Percentiles rank a stretch among this genome's conserved stretches.
Conservation (phyloP, 306 rosid species). For the Arachis stenosperma region DNA sequence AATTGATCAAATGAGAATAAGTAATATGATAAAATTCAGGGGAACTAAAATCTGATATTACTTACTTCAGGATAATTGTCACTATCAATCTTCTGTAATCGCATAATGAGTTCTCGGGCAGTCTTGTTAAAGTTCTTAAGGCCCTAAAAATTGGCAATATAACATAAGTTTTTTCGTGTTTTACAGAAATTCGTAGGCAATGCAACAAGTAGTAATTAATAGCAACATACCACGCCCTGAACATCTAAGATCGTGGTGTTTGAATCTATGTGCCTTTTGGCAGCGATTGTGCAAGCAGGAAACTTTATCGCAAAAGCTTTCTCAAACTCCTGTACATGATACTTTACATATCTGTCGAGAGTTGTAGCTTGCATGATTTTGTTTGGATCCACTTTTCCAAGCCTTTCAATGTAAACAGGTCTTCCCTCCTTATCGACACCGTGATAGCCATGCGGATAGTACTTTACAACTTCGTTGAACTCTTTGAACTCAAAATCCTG, state of each 20-base stretch:
- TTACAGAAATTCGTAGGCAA: conserved; percentile 18
- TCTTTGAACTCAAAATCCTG: conserved; percentile 93
- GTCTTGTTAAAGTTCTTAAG: conserved; percentile 89
- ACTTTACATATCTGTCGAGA: conserved; percentile 88
- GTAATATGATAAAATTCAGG: conserved; percentile 20
- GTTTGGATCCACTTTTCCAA: conserved; percentile 92
- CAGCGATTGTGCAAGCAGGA: conserved; percentile 94
- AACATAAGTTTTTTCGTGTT: conserved; percentile 19
- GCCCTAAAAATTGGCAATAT: conserved; percentile 59
- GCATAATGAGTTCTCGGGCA: conserved; percentile 80
- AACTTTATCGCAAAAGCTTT: conserved; percentile 82
- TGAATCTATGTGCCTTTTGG: conserved; percentile 95
- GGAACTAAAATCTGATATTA: conserved; percentile 23
- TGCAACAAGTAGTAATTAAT: conserved; percentile 21
- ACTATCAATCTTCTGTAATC: conserved; percentile 90
- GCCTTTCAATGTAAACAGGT: conserved; percentile 91
- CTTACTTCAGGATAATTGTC: conserved; percentile 96
- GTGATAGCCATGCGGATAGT: conserved; percentile 95
- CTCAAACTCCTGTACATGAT: conserved; percentile 93
- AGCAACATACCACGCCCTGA: conserved; percentile 94
- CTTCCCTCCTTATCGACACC: conserved; percentile 99
- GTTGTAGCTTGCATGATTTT: conserved; percentile 92
- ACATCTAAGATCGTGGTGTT: conserved; percentile 96
- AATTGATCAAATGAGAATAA: conserved; percentile 33
- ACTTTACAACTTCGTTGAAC: conserved; percentile 65